Base-by-base conservation (phyloP, 225 moss, liverwort and hornwort genomes). In the Anthoceros angustus region DNA sequence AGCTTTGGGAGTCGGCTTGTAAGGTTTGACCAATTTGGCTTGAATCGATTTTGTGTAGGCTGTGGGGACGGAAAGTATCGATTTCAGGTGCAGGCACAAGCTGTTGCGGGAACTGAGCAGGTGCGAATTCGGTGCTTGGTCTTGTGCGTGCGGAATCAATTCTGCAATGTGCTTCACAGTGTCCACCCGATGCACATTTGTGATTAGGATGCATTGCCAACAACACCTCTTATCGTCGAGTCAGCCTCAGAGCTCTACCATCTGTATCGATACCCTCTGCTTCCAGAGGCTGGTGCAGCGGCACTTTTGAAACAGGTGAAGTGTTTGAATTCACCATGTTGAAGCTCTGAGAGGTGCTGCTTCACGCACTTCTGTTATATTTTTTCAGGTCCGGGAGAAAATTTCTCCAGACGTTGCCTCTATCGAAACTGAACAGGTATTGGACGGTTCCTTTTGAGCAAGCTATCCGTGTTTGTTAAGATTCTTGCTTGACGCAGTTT, bases 391-490 rank as follows among this genome's bases (percentile, higher is more conserved):
- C 49, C 88, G 79, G 68, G 83, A 82, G 62, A 98, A 78, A 69
- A 67, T 98, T 60, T 91, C 80, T 38, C 46, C 67, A 0, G 85
- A 86, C 64, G 73, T 89, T 39, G 67, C 67, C 12, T 80, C 80
- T 63, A 63, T 98, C 41, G 76, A 86, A 50, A 98, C 88, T 20
- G 95, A 98, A 67, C 88, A 94, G 82, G 94, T 95, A 71, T 63
- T 68, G 26, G 10, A 25, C 32, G 32, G 32, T 32, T 32, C 4
- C 32, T 32, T 32, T 32, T 32, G 32, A 32, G 32, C 32, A 32
- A 32, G 32, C 32, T 4, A 4, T 32, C 2, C 32, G 1, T 32
- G 32, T 32, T 32, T 32, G 32, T 32, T 32, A 32, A 32, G 2
- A 32, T 4, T 32, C 32, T 32, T 32, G 32, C 32, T 32, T 32